Evolutionary conservation across 2,329 filamentous ascomycete species (phyloP).

Genomic region (Colletotrichum cordylinicola): DNA sequence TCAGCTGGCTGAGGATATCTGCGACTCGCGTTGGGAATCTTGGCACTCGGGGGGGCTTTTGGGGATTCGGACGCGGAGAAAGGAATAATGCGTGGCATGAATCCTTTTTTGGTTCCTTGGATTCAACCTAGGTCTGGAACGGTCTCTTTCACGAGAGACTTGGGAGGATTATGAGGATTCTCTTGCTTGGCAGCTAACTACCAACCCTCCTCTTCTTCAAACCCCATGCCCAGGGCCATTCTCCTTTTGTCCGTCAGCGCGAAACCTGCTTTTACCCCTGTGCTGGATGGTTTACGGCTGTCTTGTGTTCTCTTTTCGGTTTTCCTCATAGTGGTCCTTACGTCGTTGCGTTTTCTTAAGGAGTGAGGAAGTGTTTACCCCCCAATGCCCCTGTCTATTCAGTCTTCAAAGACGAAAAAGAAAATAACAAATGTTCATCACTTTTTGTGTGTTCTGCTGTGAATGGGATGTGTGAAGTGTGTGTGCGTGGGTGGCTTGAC

Average conservation of each 20-base stretch:
- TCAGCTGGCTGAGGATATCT: constrained; percentile 37
- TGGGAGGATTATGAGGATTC: neutral
- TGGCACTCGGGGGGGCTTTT: constrained; percentile 39
- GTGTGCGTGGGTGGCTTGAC: neutral
- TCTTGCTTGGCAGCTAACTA: constrained; percentile 16
- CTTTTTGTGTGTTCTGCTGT: neutral
- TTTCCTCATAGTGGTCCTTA: constrained; percentile 22
- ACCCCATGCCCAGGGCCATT: constrained; percentile 8
- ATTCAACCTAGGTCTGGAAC: constrained; percentile 9
- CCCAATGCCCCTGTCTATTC: constrained; percentile 24
- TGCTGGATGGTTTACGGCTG: constrained; percentile 25
- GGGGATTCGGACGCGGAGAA: constrained; percentile 41
- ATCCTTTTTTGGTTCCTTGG: constrained; percentile 22
- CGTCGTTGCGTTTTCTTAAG: constrained; percentile 19
- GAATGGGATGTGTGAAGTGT: neutral
- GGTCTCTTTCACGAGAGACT: neutral
- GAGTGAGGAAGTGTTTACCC: constrained; percentile 19
- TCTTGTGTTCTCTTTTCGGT: constrained; percentile 24
- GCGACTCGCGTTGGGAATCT: constrained; percentile 25
- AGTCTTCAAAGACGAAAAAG: constrained; percentile 22
- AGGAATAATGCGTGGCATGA: constrained; percentile 44
- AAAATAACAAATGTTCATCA: constrained; percentile 26
- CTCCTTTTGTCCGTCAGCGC: constrained; percentile 12
- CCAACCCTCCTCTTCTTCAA: constrained; percentile 11
- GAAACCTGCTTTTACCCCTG: constrained; percentile 19